Conservation (phyloP, 306 rosid genomes). For the Urtica urens region DNA sequence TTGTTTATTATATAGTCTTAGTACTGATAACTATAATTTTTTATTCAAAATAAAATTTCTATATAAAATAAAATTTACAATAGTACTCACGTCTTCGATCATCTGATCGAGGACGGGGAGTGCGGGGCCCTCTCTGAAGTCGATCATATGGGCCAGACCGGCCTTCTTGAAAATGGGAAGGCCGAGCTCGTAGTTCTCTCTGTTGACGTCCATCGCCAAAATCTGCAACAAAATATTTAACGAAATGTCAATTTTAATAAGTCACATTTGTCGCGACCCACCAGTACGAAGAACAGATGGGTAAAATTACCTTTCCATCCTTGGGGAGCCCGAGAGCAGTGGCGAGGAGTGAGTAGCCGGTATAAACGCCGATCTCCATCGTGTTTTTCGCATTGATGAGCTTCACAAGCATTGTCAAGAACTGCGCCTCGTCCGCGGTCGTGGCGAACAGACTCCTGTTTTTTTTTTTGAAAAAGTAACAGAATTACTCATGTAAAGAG, state of each 20-base stretch:
- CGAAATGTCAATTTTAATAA: neutral
- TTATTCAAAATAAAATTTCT: no score
- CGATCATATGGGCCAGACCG: constrained; percentile 49
- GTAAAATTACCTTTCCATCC: constrained; percentile 31
- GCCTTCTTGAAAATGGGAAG: constrained; percentile 42
- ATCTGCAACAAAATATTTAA: constrained; percentile 25
- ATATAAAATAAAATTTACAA: neutral
- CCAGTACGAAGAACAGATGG: no score
- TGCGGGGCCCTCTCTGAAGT: constrained; percentile 36
- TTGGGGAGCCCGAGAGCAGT: constrained; percentile 41
- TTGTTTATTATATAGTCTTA: no score
- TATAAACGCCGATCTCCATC: constrained; percentile 41
- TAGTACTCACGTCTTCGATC: constrained; percentile 26
- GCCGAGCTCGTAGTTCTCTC: constrained; percentile 40
- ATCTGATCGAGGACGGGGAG: constrained; percentile 40
- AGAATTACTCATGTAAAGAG: neutral
- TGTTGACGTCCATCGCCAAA: constrained; percentile 35
- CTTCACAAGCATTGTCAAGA: constrained; percentile 31
- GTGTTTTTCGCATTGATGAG: constrained; percentile 38
- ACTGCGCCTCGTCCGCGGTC: constrained; percentile 38
- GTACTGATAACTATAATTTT: neutral
- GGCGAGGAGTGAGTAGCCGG: constrained; percentile 56
- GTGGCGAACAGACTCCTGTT: no score
- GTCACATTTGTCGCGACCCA: neutral
- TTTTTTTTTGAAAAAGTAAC: neutral